phyloP scores from a whole-genome alignment of 768 basidiomycete genomes.

The Dentipellis sp. region DNA sequence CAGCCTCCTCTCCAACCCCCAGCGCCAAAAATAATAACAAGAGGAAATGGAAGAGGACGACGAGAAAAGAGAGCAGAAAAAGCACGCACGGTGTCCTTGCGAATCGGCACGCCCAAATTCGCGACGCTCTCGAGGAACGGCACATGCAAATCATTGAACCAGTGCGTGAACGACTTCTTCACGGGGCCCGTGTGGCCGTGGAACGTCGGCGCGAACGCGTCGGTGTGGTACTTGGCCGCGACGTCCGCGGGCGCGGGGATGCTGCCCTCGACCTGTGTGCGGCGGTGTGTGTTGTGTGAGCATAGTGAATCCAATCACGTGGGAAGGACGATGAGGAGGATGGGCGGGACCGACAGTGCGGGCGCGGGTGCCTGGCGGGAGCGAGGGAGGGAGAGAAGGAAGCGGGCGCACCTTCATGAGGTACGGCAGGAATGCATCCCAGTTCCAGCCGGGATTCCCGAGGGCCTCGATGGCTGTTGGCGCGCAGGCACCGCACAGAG shows the following conservation, averaged over 20 bases:
- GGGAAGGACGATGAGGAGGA: too few relatives aligned
- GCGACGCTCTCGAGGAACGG: background rate
- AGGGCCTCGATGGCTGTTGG: background rate
- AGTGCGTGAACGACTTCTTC: background rate
- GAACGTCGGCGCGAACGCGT: background rate
- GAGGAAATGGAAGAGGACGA: too few relatives aligned
- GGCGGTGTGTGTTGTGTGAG: too few relatives aligned
- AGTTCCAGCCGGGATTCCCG: background rate
- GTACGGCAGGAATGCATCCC: background rate
- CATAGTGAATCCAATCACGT: too few relatives aligned
- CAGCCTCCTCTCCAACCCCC: too few relatives aligned
- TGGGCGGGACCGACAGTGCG: too few relatives aligned
- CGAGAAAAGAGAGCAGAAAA: too few relatives aligned
- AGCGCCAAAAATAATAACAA: too few relatives aligned
- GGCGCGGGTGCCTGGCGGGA: background rate
- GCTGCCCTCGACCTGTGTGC: background rate
- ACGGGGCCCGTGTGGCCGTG: background rate
- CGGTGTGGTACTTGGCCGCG: background rate
- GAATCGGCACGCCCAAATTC: background rate
- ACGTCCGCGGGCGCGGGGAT: background rate
- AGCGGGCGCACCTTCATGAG: background rate
- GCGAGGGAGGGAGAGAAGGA: background rate
- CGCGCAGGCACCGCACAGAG: too few relatives aligned
- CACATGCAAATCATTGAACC: background rate
- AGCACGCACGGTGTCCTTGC: background rate